Conservation (phyloP, 345 rosid species). For the Dipteronia sinensis region DNA sequence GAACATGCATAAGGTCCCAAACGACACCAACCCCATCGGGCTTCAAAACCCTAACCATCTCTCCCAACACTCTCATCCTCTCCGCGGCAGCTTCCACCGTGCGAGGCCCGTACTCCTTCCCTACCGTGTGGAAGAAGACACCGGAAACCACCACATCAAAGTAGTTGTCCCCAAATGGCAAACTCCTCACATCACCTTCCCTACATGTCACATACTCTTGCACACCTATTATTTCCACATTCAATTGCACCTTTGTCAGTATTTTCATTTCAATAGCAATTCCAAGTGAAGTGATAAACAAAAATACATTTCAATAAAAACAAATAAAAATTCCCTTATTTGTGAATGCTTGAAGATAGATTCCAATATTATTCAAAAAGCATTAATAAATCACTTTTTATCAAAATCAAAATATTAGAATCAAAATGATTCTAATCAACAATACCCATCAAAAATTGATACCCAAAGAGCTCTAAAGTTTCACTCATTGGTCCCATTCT, state of each 20-base stretch:
- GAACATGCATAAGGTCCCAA: conserved; percentile 85
- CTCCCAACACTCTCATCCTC: conserved; percentile 81
- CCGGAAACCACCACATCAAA: conserved; percentile 96
- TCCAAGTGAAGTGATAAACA: not conserved
- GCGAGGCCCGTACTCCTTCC: conserved; percentile 81
- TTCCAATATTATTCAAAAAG: not conserved
- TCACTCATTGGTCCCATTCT: too few species aligned
- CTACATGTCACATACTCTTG: conserved; percentile 95
- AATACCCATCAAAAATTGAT: not conserved
- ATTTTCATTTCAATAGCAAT: not conserved
- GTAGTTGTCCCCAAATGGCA: conserved; percentile 81
- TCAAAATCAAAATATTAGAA: not conserved
- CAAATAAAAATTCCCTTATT: not conserved
- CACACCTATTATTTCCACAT: conserved; percentile 49
- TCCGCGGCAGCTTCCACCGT: conserved; percentile 94
- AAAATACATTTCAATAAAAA: not conserved
- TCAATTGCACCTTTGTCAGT: not conserved
- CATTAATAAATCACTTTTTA: not conserved
- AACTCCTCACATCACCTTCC: conserved; percentile 82
- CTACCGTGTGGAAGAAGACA: conserved; percentile 75
- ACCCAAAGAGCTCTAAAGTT: not conserved
- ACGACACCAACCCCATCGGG: conserved; percentile 78
- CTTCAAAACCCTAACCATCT: conserved; percentile 85
- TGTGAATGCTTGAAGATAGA: not conserved
- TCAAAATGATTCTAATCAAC: not conserved